Base-by-base conservation (phyloP, 2,329 filamentous ascomycete genomes). In the Davidsoniella australis region DNA sequence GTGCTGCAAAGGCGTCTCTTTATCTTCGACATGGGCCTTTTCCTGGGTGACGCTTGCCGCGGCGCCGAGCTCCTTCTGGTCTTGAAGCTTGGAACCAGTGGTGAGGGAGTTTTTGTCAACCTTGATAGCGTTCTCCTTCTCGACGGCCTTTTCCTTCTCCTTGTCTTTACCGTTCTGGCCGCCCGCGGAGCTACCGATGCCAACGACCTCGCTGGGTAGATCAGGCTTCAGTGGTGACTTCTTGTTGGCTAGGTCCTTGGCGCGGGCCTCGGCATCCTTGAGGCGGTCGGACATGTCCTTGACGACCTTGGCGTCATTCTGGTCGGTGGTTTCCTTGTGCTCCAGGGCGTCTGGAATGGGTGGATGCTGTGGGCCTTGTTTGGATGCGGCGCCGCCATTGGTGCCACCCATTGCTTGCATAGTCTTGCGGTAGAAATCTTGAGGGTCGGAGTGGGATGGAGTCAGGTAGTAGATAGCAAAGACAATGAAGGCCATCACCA, bases 191-290 rank as follows among this genome's bases (percentile, higher is more conserved):
- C 68, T 78, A 41, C 74, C 75, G 43, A 76, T 68, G 20, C 75
- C 77, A 9, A 80, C 66, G 12, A 80, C 64, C 45, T 73, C 65
- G 57, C 70, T 69, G 2, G 76, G 76, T 8, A 66, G 57, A 57
- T 80, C 76, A 0, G 78, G 77, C 56, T 70, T 74, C 54, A 76
- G 66, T 17, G 75, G 69, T 1, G 72, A 69, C 62, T 85, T 85
- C 54, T 76, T 70, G 58, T 84, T 80, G 41, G 79, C 80, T 42
- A 71, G 70, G 53, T 79, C 76, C 64, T 82, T 84, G 26, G 76
- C 80, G 53, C 76, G 72, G 39, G 79, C 70, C 60, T 81, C 81
- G 9, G 85, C 80, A 45, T 79, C 76, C 61, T 76, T 76, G 52
- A 86, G 68, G 12, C 80, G 71, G 50, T 75, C 69, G 54, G 70